These are phyloP conservation scores for Xerocomellus dryophilus DNA, from an alignment of 768 basidiomycete species.

Conservation along the genomic window DNA sequence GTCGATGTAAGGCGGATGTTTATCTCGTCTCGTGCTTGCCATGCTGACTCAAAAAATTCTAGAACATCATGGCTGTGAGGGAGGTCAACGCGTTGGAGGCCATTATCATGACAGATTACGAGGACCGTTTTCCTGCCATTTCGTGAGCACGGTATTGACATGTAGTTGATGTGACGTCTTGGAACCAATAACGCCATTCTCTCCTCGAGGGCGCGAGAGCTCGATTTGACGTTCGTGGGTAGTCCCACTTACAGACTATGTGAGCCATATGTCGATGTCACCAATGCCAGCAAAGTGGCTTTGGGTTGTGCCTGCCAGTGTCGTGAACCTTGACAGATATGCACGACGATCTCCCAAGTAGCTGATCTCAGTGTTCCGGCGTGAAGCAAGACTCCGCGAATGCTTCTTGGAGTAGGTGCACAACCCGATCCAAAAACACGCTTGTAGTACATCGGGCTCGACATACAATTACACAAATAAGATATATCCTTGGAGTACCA, in stretches of 20 bases:
- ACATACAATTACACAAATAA: neutral
- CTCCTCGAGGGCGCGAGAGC: neutral
- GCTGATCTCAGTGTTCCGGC: too few relatives aligned
- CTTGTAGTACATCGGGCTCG: neutral
- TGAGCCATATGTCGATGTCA: too few relatives aligned
- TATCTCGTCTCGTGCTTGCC: neutral
- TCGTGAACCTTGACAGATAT: neutral
- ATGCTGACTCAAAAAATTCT: neutral
- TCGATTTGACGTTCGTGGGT: neutral
- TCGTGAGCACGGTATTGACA: constrained; percentile 7
- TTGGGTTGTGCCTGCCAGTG: too few relatives aligned
- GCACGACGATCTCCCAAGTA: neutral
- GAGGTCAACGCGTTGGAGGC: constrained; percentile 71
- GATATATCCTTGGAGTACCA: neutral
- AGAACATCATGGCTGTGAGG: constrained; percentile 61
- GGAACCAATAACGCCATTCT: neutral
- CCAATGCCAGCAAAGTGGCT: too few relatives aligned
- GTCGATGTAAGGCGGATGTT: constrained; percentile 62
- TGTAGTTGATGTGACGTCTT: neutral
- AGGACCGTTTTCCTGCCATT: constrained; percentile 40
- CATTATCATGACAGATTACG: constrained; percentile 68
- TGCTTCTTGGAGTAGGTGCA: too few relatives aligned
- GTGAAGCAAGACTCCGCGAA: too few relatives aligned
- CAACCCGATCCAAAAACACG: neutral
- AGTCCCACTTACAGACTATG: neutral